Conservation (phyloP, 2,329 filamentous ascomycete species). For the Curvularia lunata region DNA sequence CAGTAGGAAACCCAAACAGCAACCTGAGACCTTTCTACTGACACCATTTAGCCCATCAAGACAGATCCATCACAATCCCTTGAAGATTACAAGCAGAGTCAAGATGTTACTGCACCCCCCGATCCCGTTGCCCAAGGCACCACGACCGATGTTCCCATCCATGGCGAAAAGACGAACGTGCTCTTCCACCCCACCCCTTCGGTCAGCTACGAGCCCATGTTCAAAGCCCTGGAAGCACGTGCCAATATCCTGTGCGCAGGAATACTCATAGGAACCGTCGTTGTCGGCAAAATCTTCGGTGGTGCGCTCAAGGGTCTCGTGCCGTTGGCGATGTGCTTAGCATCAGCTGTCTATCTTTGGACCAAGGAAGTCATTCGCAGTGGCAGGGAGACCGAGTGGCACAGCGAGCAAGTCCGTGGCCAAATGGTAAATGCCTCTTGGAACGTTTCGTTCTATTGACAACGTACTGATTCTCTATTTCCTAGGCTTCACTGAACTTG, state of each 20-base stretch:
- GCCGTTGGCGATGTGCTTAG: slow-evolving; percentile 72
- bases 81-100: slow-evolving; percentile 80
- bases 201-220: slow-evolving; percentile 90
- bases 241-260: slow-evolving; percentile 73
- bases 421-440: slow-evolving; percentile 63
- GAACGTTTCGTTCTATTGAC: background rate
- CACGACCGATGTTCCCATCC: slow-evolving; percentile 93
- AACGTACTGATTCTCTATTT: slow-evolving; percentile 5
- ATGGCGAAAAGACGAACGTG: slow-evolving; percentile 95
- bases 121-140: slow-evolving; percentile 81
- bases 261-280: slow-evolving; percentile 74
- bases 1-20: slow-evolving; percentile 52
- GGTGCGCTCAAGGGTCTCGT: slow-evolving; percentile 78
- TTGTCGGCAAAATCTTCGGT: slow-evolving; percentile 81
- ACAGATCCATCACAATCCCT: slow-evolving; percentile 74
- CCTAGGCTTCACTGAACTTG: slow-evolving; percentile 77
- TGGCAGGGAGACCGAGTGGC: slow-evolving; percentile 85
- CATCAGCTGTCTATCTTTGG: slow-evolving; percentile 86
- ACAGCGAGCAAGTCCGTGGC: slow-evolving; percentile 82
- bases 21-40: slow-evolving; percentile 4
- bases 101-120: slow-evolving; percentile 89
- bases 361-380: slow-evolving; percentile 83
- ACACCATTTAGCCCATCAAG: slow-evolving; percentile 60
- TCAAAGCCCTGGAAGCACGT: slow-evolving; percentile 73
- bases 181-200: slow-evolving; percentile 94